Conservation (phyloP, 2,329 filamentous ascomycete species). For the Neofusicoccum parvum region DNA sequence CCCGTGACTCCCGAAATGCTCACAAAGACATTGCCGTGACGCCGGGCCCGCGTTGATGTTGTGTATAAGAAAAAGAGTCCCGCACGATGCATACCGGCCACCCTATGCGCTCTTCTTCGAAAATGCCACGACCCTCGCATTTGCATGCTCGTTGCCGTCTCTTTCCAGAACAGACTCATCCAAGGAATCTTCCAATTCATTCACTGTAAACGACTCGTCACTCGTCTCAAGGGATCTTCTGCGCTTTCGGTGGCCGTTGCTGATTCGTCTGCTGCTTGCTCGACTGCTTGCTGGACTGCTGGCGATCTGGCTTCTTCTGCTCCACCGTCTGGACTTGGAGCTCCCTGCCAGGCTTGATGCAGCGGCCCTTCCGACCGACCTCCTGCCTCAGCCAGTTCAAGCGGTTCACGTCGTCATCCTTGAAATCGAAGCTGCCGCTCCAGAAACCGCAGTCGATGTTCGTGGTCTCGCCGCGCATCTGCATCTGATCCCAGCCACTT, state of each 20-base stretch:
- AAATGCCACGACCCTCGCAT: neutral
- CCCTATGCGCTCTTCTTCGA: constrained; percentile 1
- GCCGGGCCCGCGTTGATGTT: neutral
- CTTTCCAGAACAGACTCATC: neutral
- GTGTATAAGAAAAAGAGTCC: neutral
- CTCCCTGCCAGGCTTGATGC: constrained; percentile 32
- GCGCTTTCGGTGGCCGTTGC: neutral
- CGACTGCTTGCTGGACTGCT: neutral
- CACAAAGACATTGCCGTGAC: constrained; percentile 6
- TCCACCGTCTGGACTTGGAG: constrained; percentile 1
- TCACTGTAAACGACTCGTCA: neutral
- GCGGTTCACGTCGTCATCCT: constrained; percentile 32
- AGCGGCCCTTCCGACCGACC: constrained; percentile 41
- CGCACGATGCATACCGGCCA: neutral
- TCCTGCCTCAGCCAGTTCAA: constrained; percentile 39
- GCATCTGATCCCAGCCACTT: constrained; percentile 35
- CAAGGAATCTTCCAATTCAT: neutral
- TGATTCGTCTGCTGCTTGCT: neutral
- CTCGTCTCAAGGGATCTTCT: neutral
- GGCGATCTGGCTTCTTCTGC: neutral
- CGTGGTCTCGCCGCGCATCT: constrained; percentile 37
- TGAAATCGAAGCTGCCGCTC: constrained; percentile 40
- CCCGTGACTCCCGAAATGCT: constrained; percentile 4
- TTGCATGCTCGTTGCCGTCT: neutral
- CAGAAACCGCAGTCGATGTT: constrained; percentile 46